phyloP scores from a whole-genome alignment of 176 grass and related monocot species.

The Guadua angustifolia region DNA sequence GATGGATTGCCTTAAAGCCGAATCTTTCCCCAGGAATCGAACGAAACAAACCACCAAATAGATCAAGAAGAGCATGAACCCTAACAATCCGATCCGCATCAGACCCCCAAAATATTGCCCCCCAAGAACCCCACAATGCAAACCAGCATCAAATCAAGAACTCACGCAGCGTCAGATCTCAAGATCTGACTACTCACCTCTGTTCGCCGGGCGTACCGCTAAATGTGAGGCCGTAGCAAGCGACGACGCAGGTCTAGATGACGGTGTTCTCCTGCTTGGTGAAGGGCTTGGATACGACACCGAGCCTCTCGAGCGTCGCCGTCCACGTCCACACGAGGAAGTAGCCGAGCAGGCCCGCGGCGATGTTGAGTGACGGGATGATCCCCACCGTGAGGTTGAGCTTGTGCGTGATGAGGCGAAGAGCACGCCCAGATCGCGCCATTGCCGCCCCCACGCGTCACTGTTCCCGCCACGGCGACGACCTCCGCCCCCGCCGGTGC shows the following conservation, averaged over 20 bases:
- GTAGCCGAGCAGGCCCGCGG: conserved; percentile 72
- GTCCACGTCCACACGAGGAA: conserved; percentile 76
- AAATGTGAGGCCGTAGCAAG: conserved; percentile 57
- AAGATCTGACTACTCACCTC: no score
- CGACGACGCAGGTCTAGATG: conserved; percentile 84
- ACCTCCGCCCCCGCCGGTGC: conserved; percentile 21
- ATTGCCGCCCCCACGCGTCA: conserved; percentile 61
- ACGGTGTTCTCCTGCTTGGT: conserved; percentile 97
- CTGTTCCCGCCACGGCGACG: conserved; percentile 74
- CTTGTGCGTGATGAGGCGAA: conserved; percentile 86
- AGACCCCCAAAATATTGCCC: no score
- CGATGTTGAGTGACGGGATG: conserved; percentile 78
- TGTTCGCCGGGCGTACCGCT: conserved; percentile 34
- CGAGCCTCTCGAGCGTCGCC: conserved; percentile 44
- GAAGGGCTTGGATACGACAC: conserved; percentile 62
- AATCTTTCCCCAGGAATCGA: no score
- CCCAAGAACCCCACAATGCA: no score
- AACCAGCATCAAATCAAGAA: no score
- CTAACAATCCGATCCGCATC: no score
- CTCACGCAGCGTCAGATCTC: no score
- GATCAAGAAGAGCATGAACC: no score
- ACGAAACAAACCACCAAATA: no score
- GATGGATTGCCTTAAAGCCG: no score
- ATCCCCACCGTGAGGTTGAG: conserved; percentile 81
- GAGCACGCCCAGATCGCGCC: conserved; percentile 62